phyloP scores from a whole-genome alignment of 108 stramenopile genomes.

The Skeletonema menzelii region DNA sequence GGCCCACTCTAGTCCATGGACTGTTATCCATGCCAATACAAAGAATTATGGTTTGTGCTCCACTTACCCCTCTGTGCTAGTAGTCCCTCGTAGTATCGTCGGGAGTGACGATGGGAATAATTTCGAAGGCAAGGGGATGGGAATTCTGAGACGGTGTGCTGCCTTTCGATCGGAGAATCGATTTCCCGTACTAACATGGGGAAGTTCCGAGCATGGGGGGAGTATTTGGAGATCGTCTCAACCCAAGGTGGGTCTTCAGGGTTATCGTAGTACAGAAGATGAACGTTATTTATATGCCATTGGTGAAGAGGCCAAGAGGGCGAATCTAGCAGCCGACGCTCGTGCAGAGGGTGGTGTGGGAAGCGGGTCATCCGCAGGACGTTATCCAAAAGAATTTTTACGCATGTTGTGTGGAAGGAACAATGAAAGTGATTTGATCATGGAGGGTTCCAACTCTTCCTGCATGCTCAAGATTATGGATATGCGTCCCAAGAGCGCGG shows the following conservation, averaged over 20 bases:
- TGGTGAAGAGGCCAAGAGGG: conserved; percentile 67
- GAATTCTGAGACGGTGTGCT: conserved; percentile 70
- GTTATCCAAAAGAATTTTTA: conserved; percentile 41
- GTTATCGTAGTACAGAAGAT: conserved; percentile 87
- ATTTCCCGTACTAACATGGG: conserved; percentile 91
- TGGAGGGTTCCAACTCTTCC: conserved; percentile 34
- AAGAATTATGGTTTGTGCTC: conserved; percentile 75
- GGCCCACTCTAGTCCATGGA: conserved; percentile 58
- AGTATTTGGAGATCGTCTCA: conserved; percentile 95
- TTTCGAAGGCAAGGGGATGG: conserved; percentile 37
- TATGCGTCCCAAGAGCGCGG: conserved; percentile 80
- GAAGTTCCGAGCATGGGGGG: conserved; percentile 62
- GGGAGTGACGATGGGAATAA: conserved; percentile 29
- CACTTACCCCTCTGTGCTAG: conserved; percentile 87
- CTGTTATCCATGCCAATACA: conserved; percentile 50
- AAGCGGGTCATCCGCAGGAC: conserved; percentile 5
- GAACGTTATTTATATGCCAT: conserved; percentile 78
- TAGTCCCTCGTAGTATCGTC: conserved; percentile 80
- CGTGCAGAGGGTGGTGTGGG: conserved; percentile 27
- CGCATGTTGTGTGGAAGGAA: conserved; percentile 58
- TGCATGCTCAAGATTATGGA: conserved; percentile 88
- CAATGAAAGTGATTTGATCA: conserved; percentile 49
- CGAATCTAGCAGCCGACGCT: conserved; percentile 51
- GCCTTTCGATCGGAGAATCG: conserved; percentile 89
- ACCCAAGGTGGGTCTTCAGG: conserved; percentile 94